phyloP scores from a whole-genome alignment of 805 yeast genomes.

The Martiniozyma abietophila region DNA sequence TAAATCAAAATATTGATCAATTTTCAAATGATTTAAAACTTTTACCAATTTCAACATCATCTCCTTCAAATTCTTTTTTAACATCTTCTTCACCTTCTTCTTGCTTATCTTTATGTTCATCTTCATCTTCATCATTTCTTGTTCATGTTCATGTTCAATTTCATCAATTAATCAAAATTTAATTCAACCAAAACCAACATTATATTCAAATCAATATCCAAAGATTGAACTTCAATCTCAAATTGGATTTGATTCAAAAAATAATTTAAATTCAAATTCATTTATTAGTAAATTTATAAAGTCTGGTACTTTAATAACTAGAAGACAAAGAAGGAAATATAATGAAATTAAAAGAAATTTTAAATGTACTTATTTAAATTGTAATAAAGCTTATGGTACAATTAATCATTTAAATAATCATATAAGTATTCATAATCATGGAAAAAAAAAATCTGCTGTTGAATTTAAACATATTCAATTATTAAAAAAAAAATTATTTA shows the following conservation, averaged over 20 bases:
- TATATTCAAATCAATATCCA: no score
- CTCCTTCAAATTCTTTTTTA: neutral
- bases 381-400: conserved; percentile 51
- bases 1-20: neutral
- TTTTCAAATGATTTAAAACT: no score
- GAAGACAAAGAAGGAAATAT: conserved; percentile 44
- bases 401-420: conserved; percentile 52
- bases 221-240: no score
- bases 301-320: conserved; percentile 19
- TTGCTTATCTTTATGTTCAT: neutral
- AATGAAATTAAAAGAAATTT: conserved; percentile 49
- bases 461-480: conserved; percentile 50
- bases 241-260: no score
- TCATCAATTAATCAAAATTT: no score
- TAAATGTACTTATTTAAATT: conserved; percentile 36
- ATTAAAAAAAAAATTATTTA: conserved; percentile 36
- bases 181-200: no score
- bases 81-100: neutral
- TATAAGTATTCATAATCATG: conserved; percentile 43
- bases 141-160: no score
- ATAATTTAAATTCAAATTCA: no score
- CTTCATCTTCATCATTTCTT: neutral
- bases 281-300: neutral
- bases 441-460: conserved; percentile 42
- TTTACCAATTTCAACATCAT: neutral